Evolutionary conservation across 2,329 filamentous ascomycete genomes (phyloP).

Genomic region (Rhinocladiella mackenziei): DNA sequence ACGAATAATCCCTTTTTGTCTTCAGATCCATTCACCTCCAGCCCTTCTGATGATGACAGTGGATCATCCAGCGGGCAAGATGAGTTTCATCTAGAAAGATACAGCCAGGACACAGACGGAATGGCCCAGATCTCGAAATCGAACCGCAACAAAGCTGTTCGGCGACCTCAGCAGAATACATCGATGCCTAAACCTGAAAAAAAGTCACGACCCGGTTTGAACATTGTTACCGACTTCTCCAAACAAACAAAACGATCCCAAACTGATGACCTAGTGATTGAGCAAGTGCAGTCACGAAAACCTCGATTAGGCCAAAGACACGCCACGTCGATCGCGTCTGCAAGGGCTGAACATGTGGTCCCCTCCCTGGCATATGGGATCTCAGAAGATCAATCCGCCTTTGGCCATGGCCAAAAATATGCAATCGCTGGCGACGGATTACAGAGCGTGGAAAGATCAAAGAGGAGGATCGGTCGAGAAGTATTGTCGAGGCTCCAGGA

Average conservation of each 20-base stretch:
- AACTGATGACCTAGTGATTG: constrained; percentile 20
- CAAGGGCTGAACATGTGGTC: constrained; percentile 23
- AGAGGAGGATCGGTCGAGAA: constrained; percentile 10
- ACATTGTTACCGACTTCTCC: constrained; percentile 43
- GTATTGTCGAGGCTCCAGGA: constrained; percentile 12
- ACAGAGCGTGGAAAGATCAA: background rate
- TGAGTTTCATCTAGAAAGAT: constrained; percentile 29
- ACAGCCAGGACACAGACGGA: constrained; percentile 18
- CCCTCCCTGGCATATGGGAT: constrained; percentile 1
- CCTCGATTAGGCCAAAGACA: constrained; percentile 19
- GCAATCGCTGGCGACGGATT: background rate
- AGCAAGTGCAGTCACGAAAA: constrained; percentile 25
- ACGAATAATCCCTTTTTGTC: constrained; percentile 11
- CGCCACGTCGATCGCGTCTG: constrained; percentile 22
- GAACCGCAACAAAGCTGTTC: constrained; percentile 2
- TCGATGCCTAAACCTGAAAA: constrained; percentile 15
- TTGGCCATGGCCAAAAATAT: background rate
- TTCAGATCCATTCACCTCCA: constrained; percentile 14
- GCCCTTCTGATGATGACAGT: constrained; percentile 19
- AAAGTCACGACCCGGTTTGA: constrained; percentile 38
- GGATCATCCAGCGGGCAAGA: constrained; percentile 25
- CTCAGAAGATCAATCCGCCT: background rate
- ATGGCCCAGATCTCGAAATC: constrained; percentile 1
- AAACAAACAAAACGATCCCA: constrained; percentile 14
- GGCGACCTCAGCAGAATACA: constrained; percentile 2